Conservation (phyloP, 2,329 filamentous ascomycete genomes). For the Talaromyces sp. region DNA sequence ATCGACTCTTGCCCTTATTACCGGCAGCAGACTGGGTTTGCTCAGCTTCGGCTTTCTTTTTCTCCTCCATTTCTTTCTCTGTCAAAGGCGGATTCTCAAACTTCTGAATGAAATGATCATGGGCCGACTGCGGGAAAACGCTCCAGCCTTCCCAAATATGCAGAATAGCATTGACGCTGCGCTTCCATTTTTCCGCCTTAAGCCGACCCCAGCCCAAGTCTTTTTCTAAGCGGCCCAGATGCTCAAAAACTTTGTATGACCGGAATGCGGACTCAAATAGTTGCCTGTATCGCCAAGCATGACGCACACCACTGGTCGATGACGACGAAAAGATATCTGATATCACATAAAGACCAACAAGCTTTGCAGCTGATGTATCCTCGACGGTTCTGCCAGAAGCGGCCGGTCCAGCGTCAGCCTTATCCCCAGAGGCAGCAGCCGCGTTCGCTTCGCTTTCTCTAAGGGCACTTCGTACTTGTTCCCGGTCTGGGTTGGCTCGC, state of each 20-base stretch:
- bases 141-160: slow-evolving; percentile 65
- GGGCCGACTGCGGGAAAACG: slow-evolving; percentile 69
- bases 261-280: slow-evolving; percentile 73
- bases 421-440: slow-evolving; percentile 28
- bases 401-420: slow-evolving; percentile 36
- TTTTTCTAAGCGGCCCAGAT: slow-evolving; percentile 69
- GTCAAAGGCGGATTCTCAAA: slow-evolving; percentile 69
- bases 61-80: slow-evolving; percentile 44
- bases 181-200: slow-evolving; percentile 79
- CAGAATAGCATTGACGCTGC: slow-evolving; percentile 67
- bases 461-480: slow-evolving; percentile 21
- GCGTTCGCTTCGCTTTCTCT: slow-evolving; percentile 33
- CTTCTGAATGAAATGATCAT: slow-evolving; percentile 65
- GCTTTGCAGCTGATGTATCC: slow-evolving; percentile 69
- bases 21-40: slow-evolving; percentile 34
- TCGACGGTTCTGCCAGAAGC: slow-evolving; percentile 42
- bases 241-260: slow-evolving; percentile 67
- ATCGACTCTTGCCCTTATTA: slow-evolving; percentile 43
- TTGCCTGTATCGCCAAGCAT: slow-evolving; percentile 82
- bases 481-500: slow-evolving; percentile 60
- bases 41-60: slow-evolving; percentile 42
- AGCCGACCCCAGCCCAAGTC: slow-evolving; percentile 75
- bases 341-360: slow-evolving; percentile 78
- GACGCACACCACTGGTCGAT: slow-evolving; percentile 69
- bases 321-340: slow-evolving; percentile 78